Conservation (phyloP, 495 filamentous ascomycete genomes). For the Hypoxylon fragiforme region DNA sequence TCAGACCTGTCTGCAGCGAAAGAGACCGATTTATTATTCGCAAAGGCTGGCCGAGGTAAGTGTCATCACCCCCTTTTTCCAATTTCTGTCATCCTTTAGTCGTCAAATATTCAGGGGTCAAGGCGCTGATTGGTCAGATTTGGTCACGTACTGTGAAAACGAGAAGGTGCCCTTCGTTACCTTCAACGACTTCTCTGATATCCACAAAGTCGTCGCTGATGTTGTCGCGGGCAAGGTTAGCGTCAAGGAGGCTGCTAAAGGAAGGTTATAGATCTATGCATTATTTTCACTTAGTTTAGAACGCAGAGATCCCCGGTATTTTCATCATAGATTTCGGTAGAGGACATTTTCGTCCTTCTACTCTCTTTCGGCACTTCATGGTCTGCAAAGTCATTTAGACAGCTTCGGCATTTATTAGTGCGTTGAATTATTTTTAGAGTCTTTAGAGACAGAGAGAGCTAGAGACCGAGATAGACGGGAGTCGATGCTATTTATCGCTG, state of each 20-base stretch:
- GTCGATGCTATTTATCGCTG: too few relatives aligned
- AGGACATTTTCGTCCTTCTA: not conserved
- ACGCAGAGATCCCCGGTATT: not conserved
- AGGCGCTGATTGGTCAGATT: slow-evolving; percentile 54
- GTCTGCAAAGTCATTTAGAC: too few relatives aligned
- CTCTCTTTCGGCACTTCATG: not conserved
- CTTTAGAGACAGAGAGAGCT: too few relatives aligned
- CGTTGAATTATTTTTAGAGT: too few relatives aligned
- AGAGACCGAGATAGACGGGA: too few relatives aligned
- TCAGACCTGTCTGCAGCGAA: slow-evolving; percentile 85
- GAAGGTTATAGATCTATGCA: slow-evolving; percentile 26
- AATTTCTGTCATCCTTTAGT: not conserved
- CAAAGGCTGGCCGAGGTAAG: slow-evolving; percentile 85
- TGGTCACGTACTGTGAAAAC: slow-evolving; percentile 78
- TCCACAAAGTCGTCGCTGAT: slow-evolving; percentile 71
- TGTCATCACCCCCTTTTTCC: slow-evolving; percentile 1
- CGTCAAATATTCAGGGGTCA: not conserved
- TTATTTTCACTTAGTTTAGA: too few relatives aligned
- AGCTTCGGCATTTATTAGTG: not conserved
- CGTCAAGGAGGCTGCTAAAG: slow-evolving; percentile 49
- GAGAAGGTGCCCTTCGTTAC: slow-evolving; percentile 78
- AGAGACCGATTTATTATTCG: slow-evolving; percentile 88
- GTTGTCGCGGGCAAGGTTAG: slow-evolving; percentile 64
- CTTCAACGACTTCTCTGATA: slow-evolving; percentile 77
- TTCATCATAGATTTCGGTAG: not conserved